Percentiles rank a stretch among this genome's conserved stretches.
These are phyloP conservation scores for Hypsizygus marmoreus DNA, from an alignment of 768 basidiomycete species.

Conservation along the genomic window DNA sequence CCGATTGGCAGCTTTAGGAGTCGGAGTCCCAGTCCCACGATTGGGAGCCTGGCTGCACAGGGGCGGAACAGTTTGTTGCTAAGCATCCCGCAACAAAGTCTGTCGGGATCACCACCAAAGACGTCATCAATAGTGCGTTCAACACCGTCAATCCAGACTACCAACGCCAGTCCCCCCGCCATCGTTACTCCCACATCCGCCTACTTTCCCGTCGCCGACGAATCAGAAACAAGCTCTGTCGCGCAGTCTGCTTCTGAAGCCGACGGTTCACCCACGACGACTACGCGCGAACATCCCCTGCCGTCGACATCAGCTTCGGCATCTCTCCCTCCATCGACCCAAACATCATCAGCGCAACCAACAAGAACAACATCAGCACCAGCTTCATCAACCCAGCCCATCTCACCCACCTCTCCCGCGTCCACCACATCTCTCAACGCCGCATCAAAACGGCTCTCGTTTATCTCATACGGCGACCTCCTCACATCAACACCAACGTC, in stretches of 20 bases:
- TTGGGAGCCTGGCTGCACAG: constrained; percentile 27
- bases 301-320: constrained; percentile 21
- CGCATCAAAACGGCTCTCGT: constrained; percentile 74
- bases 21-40: constrained; percentile 65
- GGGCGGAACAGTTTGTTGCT: constrained; percentile 48
- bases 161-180: constrained; percentile 22
- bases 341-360: constrained; percentile 16
- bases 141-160: constrained; percentile 20
- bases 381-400: constrained; percentile 19
- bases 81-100: constrained; percentile 42
- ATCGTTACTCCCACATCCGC: constrained; percentile 50
- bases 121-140: constrained; percentile 2
- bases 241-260: no score
- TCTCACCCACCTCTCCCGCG: constrained; percentile 26
- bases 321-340: constrained; percentile 20
- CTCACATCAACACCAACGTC: constrained; percentile 76
- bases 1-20: constrained; percentile 71
- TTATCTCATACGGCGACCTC: constrained; percentile 87
- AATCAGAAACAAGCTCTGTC: no score
- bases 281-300: constrained; percentile 9
- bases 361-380: constrained; percentile 12
- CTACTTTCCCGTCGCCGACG: constrained; percentile 45
- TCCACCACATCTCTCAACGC: constrained; percentile 47
- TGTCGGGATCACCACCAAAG: neutral
- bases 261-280: constrained; percentile 17